Evolutionary conservation across 176 grass and related monocot species (phyloP).

Genomic region (Neostapfia colusana): DNA sequence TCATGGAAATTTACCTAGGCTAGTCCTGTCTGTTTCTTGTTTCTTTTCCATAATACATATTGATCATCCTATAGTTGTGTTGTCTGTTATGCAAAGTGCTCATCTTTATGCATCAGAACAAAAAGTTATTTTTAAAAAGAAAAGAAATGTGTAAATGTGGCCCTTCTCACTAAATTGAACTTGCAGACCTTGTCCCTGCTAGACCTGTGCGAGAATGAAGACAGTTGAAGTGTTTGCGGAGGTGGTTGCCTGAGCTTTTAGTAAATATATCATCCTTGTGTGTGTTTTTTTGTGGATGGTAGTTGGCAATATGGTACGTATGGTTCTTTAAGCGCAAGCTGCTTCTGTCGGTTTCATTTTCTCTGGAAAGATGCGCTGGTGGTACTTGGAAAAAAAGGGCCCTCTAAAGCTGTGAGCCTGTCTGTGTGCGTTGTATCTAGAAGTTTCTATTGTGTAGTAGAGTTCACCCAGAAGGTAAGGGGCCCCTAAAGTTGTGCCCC

Average conservation of each 20-base stretch:
- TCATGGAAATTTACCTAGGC: too few species aligned
- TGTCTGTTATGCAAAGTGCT: not conserved
- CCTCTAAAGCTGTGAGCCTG: conserved; percentile 52
- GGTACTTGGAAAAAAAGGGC: conserved; percentile 50
- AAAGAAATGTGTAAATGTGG: too few species aligned
- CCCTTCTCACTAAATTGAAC: not conserved
- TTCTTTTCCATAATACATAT: not conserved
- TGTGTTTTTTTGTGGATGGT: conserved; percentile 52
- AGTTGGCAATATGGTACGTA: conserved; percentile 35
- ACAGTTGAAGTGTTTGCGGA: too few species aligned
- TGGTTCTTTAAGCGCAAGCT: conserved; percentile 68
- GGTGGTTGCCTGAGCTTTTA: conserved; percentile 15
- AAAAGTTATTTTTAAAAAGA: too few species aligned
- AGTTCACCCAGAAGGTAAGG: conserved; percentile 36
- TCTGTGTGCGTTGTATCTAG: conserved; percentile 21
- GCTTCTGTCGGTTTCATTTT: conserved; percentile 46
- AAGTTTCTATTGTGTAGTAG: conserved; percentile 40
- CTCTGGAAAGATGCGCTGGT: conserved; percentile 39
- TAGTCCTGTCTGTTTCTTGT: too few species aligned
- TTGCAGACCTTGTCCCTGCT: conserved; percentile 61
- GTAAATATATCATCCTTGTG: conserved; percentile 61
- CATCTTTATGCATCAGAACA: not conserved
- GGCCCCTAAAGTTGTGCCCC: conserved; percentile 30
- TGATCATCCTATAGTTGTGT: not conserved
- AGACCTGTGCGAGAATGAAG: too few species aligned